Base-by-base conservation (phyloP, 2,329 filamentous ascomycete species). In the Paraconiothyrium sp. region DNA sequence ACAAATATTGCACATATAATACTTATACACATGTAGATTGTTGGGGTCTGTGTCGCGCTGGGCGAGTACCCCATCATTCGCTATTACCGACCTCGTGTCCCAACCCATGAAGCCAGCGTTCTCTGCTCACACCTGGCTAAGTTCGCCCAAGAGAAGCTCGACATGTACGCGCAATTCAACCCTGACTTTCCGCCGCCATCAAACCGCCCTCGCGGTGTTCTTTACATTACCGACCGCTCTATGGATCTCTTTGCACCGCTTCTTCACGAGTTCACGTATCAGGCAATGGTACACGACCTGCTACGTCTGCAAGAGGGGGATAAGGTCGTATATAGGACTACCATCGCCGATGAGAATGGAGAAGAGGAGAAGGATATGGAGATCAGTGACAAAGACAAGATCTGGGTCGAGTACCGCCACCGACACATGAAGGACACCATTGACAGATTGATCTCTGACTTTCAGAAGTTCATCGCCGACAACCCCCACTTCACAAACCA, bases 381-480 rank as follows among this genome's bases (percentile, higher is more conserved):
- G 71, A 90, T 99, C 52, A 85, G 86, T 35, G 95, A 99, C 67
- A 91, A 92, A 72, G 95, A 99, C 81, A 91, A 90, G 75, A 92
- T 99, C 50, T 99, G 95, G 95, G 90, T 97, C 27, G 92, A 95
- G 63, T 97, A 97, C 74, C 87, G 95, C 58, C 95, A 99, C 80
- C 87, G 89, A 56, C 95, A 99, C 79, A 99, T 99, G 95, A 97
- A 97, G 77, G 94, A 98, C 77, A 95, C 95, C 3, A 94, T 98
- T 71, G 92, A 94, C 74, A 96, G 94, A 78, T 84, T 99, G 63
- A 95, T 94, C 84, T 87, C 89, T 59, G 94, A 98, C 76, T 98
- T 99, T 74, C 90, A 93, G 72, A 94, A 90, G 74, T 99, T 99
- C 80, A 86, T 97, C 71, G 88, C 90, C 47, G 90, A 95, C 63